A percentile compares a stretch with the other conserved stretches of the same genome.
Evolutionary conservation across 2,329 filamentous ascomycete genomes (phyloP).

Genomic region (Allantophomopsis lycopodina): DNA sequence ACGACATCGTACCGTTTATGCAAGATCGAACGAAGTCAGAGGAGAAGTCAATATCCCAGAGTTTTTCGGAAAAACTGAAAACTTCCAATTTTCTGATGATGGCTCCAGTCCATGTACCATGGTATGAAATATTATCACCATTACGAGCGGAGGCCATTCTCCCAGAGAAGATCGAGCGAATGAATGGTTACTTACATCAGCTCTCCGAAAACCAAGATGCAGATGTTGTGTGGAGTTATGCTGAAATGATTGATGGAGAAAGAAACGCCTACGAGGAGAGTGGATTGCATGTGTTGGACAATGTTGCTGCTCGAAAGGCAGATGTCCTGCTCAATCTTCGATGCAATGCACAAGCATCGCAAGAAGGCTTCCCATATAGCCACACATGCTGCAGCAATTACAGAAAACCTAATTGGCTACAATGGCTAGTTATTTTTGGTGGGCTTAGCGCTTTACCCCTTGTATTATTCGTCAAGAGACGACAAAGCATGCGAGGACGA

Average conservation of each 20-base stretch:
- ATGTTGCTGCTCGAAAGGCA: conserved; percentile 30
- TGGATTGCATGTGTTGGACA: conserved; percentile 32
- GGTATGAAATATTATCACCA: conserved; percentile 15
- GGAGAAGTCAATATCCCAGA: conserved; percentile 2
- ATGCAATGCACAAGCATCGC: conserved; percentile 32
- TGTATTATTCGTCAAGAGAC: conserved; percentile 7
- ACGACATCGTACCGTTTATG: conserved; percentile 26
- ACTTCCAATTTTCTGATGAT: conserved; percentile 15
- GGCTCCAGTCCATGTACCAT: conserved; percentile 19
- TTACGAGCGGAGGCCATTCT: conserved; percentile 26
- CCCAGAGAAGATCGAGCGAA: conserved; percentile 30
- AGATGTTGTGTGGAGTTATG: conserved; percentile 35
- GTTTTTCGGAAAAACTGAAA: neutral
- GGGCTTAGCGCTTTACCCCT: conserved; percentile 17
- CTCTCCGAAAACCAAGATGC: conserved; percentile 24
- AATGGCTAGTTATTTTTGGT: conserved; percentile 19
- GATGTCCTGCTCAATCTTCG: conserved; percentile 34
- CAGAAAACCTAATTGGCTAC: conserved; percentile 20
- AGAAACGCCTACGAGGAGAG: conserved; percentile 26
- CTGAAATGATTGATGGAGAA: conserved; percentile 28
- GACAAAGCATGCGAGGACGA: conserved; percentile 4
- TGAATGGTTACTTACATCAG: conserved; percentile 36
- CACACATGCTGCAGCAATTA: conserved; percentile 39
- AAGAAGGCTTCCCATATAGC: conserved; percentile 26
- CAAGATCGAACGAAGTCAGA: conserved; percentile 15